Conservation (phyloP, 768 basidiomycete genomes). For the Macrolepiota albuminosa region DNA sequence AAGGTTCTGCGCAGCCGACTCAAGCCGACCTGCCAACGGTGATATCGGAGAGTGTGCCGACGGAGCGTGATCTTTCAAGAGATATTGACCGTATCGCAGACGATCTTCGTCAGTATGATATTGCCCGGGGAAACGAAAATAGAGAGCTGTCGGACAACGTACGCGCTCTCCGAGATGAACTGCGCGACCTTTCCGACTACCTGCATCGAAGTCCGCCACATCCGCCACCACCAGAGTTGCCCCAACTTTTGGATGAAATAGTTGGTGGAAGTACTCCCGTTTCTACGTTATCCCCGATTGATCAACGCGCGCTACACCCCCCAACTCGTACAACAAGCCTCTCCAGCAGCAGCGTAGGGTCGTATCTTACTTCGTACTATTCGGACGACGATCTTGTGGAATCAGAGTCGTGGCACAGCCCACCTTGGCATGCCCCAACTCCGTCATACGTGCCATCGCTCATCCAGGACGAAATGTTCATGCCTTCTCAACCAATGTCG, state of each 20-base stretch:
- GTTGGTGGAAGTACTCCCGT: constrained; percentile 37
- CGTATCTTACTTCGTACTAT: constrained; percentile 44
- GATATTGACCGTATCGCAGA: constrained; percentile 48
- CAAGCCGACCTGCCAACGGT: constrained; percentile 30
- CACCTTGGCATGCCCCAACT: constrained; percentile 16
- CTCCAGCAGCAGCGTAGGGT: constrained; percentile 35
- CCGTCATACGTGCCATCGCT: constrained; percentile 6
- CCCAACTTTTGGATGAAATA: constrained; percentile 31
- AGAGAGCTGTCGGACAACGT: constrained; percentile 64
- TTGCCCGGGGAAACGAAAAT: constrained; percentile 56
- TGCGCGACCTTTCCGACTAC: constrained; percentile 57
- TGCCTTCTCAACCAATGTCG: constrained; percentile 1
- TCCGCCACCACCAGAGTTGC: constrained; percentile 4
- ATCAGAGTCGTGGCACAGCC: constrained; percentile 13
- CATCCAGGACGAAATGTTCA: not conserved
- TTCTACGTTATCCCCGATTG: constrained; percentile 23
- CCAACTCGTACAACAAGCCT: constrained; percentile 34
- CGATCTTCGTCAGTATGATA: constrained; percentile 52
- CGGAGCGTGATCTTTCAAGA: constrained; percentile 46
- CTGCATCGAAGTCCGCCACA: constrained; percentile 30
- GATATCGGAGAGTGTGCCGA: constrained; percentile 34
- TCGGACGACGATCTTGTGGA: constrained; percentile 52
- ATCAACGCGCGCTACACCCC: constrained; percentile 18
- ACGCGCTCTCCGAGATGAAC: constrained; percentile 61
- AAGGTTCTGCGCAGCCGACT: constrained; percentile 30